These are phyloP conservation scores for Marasmius oreades DNA, from an alignment of 1,284 basidiomycete genomes.

Conservation along the genomic window DNA sequence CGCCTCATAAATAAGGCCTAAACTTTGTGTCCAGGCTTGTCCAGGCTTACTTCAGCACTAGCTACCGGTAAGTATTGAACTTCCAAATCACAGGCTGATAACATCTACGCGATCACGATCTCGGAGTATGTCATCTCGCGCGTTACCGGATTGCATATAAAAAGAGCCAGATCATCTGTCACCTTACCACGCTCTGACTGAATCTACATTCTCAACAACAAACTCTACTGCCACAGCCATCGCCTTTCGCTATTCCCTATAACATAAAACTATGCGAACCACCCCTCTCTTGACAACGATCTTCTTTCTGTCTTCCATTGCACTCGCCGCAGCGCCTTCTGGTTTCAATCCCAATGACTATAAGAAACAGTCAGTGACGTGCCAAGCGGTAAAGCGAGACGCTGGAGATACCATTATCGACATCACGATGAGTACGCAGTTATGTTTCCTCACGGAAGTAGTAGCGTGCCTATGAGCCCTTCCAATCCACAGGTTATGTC, in stretches of 20 bases:
- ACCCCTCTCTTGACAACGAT: neutral
- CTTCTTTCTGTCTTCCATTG: neutral
- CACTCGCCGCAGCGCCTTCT: neutral
- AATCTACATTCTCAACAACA: neutral
- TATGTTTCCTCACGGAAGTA: neutral
- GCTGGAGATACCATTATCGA: constrained; percentile 25
- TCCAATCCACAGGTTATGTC: constrained; percentile 61
- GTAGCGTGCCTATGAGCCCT: no score
- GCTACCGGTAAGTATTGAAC: no score
- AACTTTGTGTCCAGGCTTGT: no score
- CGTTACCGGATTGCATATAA: no score
- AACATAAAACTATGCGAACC: neutral
- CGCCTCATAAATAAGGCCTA: no score
- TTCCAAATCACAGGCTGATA: no score
- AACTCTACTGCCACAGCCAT: neutral
- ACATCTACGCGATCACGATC: no score
- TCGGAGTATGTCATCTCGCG: no score
- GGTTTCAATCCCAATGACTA: constrained; percentile 39
- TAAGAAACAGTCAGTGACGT: constrained; percentile 29
- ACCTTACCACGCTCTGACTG: neutral
- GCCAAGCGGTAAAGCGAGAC: constrained; percentile 35
- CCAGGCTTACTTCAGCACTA: no score
- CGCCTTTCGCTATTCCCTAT: neutral
- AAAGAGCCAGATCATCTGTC: neutral
- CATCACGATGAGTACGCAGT: constrained; percentile 39